Conservation (phyloP, 1,284 basidiomycete genomes). For the Cutaneotrichosporon mucoides region DNA sequence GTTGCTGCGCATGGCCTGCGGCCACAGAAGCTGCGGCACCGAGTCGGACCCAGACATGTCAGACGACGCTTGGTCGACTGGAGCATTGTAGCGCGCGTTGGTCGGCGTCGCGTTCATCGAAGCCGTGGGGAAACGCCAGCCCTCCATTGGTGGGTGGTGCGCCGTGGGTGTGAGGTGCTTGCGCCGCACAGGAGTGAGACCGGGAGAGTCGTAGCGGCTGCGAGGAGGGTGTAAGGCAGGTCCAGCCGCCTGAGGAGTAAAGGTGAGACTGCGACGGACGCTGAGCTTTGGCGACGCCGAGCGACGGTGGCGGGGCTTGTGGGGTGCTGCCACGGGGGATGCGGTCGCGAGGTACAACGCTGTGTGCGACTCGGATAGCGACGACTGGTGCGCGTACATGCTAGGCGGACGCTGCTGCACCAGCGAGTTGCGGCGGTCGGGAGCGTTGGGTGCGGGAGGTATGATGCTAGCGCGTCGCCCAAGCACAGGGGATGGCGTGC, state of each 20-base stretch:
- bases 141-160: conserved; percentile 36
- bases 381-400: conserved; percentile 38
- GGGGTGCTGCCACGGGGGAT: conserved; percentile 25
- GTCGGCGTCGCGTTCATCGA: conserved; percentile 11
- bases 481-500: conserved; percentile 34
- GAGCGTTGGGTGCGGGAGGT: conserved; percentile 10
- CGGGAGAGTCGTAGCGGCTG: conserved; percentile 23
- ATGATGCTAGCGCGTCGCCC: conserved; percentile 15
- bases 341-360: conserved; percentile 45
- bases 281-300: conserved; percentile 36
- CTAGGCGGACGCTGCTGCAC: conserved; percentile 23
- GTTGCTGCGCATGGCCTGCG: not conserved
- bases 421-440: conserved; percentile 13
- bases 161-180: conserved; percentile 28
- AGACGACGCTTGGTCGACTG: not conserved
- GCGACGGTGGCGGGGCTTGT: conserved; percentile 18
- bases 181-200: conserved; percentile 22
- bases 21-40: conserved; percentile 9
- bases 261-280: conserved; percentile 33
- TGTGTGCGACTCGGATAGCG: conserved; percentile 46
- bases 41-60: not conserved
- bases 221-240: conserved; percentile 22
- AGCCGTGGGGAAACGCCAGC: conserved; percentile 41
- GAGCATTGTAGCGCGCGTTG: not conserved
- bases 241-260: conserved; percentile 36